Conservation (phyloP, 306 rosid genomes). For the Neltuma alba region DNA sequence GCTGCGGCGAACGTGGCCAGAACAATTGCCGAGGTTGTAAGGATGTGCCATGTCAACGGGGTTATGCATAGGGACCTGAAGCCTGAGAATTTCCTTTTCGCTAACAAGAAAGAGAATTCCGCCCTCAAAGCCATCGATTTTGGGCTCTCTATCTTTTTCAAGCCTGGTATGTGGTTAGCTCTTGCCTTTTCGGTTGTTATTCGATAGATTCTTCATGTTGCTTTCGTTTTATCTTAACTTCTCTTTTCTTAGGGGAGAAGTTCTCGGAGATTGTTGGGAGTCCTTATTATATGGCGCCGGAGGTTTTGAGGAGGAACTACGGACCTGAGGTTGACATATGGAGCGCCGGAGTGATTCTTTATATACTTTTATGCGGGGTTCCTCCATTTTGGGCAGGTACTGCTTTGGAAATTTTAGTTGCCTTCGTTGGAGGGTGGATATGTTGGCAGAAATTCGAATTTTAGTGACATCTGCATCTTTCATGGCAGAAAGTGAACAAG, state of each 20-base stretch:
- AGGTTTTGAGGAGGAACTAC: conserved; percentile 79
- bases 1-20: conserved; percentile 82
- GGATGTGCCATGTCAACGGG: conserved; percentile 84
- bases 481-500: conserved; percentile 82
- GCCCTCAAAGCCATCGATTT: conserved; percentile 83
- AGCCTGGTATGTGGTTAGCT: conserved; percentile 56
- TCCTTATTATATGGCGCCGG: conserved; percentile 93
- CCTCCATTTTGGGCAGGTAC: conserved; percentile 97
- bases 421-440: neutral
- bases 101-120: conserved; percentile 81
- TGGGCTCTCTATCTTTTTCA: conserved; percentile 81
- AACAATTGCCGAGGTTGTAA: conserved; percentile 79
- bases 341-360: conserved; percentile 91
- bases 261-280: conserved; percentile 91
- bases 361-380: conserved; percentile 82
- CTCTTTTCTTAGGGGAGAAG: conserved; percentile 57
- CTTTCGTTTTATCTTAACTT: neutral
- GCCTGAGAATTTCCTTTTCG: conserved; percentile 85
- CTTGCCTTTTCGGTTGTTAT: neutral
- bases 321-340: conserved; percentile 89
- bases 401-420: neutral
- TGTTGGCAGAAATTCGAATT: conserved; percentile 11
- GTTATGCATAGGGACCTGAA: conserved; percentile 88
- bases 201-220: neutral
- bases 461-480: conserved; percentile 23